Percentiles rank a stretch among this genome's conserved stretches.
Conservation (phyloP, 768 basidiomycete species). For the Boletus rubropictus region DNA sequence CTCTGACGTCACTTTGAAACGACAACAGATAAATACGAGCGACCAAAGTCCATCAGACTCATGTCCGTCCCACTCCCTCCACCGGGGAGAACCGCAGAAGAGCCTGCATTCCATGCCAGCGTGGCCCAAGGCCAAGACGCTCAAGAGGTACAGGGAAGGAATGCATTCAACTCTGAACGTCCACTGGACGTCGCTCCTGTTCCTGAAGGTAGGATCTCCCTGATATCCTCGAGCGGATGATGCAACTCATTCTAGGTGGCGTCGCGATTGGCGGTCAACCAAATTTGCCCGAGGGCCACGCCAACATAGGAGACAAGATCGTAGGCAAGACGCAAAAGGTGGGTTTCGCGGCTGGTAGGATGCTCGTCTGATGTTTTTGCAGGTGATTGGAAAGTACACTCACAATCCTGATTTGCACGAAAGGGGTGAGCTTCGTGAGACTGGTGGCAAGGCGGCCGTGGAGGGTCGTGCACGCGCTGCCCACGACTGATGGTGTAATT, state of each 20-base stretch:
- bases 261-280: constrained; percentile 24
- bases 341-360: background rate
- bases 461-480: constrained; percentile 36
- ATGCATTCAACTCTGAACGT: constrained; percentile 30
- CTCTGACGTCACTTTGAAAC: constrained; percentile 5
- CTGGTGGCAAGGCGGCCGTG: constrained; percentile 45
- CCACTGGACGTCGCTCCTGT: constrained; percentile 35
- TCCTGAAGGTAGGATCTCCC: constrained; percentile 25
- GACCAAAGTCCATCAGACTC: background rate
- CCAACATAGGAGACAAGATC: constrained; percentile 46
- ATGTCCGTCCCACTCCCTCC: constrained; percentile 34
- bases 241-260: constrained; percentile 19
- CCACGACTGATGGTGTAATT: constrained; percentile 31
- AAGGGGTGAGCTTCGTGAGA: constrained; percentile 51
- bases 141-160: constrained; percentile 7
- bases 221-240: background rate
- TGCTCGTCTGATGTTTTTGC: background rate
- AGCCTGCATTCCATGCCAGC: background rate
- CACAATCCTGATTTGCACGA: constrained; percentile 48
- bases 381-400: constrained; percentile 48
- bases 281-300: constrained; percentile 31
- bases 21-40: constrained; percentile 13
- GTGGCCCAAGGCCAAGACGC: background rate
- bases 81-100: constrained; percentile 9
- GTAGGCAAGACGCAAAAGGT: constrained; percentile 58